phyloP scores from a whole-genome alignment of 1,284 basidiomycete genomes.

The Meira nashicola region DNA sequence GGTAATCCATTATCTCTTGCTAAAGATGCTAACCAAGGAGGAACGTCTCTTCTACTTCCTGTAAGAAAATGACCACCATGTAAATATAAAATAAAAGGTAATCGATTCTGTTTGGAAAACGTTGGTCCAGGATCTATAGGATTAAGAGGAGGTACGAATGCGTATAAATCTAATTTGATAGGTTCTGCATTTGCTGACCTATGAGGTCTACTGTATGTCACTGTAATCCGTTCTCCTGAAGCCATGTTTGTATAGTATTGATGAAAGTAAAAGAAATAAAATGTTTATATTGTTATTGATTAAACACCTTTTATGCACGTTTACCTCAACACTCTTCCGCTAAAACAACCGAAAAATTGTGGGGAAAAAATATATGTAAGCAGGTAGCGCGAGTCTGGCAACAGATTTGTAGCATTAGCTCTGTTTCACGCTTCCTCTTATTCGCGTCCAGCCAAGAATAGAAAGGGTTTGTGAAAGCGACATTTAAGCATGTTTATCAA shows the following conservation, averaged over 20 bases:
- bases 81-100: constrained; percentile 11
- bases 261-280: too few relatives aligned
- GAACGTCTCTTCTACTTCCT: constrained; percentile 6
- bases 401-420: too few relatives aligned
- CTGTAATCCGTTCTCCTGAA: constrained; percentile 8
- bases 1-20: constrained; percentile 1
- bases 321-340: too few relatives aligned
- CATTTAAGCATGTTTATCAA: too few relatives aligned
- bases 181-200: not conserved
- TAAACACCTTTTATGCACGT: too few relatives aligned
- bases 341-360: too few relatives aligned
- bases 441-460: too few relatives aligned
- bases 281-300: too few relatives aligned
- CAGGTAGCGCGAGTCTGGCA: too few relatives aligned
- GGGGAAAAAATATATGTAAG: too few relatives aligned
- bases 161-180: constrained; percentile 4
- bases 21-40: constrained; percentile 5
- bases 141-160: not conserved
- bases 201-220: not conserved
- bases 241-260: constrained; percentile 8
- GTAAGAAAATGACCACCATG: constrained; percentile 9
- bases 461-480: too few relatives aligned
- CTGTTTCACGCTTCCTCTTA: too few relatives aligned
- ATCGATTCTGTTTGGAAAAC: not conserved
- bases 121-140: constrained; percentile 6